Evolutionary conservation across 108 stramenopile genomes (phyloP).

Genomic region (Schizochytrium sp.): DNA sequence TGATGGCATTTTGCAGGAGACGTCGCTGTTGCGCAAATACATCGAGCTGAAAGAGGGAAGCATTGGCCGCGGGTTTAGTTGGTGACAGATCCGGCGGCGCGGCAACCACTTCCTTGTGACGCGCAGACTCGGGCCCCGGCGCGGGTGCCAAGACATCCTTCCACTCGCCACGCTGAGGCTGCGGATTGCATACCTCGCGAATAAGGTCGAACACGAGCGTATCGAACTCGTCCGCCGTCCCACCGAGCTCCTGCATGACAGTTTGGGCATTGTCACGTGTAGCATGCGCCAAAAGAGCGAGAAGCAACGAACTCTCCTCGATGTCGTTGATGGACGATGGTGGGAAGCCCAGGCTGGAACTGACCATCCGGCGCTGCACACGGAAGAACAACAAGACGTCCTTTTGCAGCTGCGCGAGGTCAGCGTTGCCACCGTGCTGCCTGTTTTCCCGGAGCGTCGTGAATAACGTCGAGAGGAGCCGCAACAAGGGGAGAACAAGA

Average conservation of each 20-base stretch:
- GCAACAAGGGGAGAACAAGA: neutral
- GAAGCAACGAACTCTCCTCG: neutral
- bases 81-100: neutral
- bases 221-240: neutral
- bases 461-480: neutral
- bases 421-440: neutral
- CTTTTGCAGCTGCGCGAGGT: neutral
- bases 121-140: neutral
- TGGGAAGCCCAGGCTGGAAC: neutral
- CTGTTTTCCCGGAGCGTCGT: neutral
- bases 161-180: slow-evolving; percentile 2
- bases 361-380: neutral
- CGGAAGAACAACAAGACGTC: neutral
- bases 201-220: neutral
- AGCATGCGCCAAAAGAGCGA: neutral
- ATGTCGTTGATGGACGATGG: neutral
- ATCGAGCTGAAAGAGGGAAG: neutral
- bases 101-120: neutral
- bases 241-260: neutral
- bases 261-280: neutral
- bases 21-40: neutral
- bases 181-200: neutral
- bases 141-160: neutral
- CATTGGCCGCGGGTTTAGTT: neutral
- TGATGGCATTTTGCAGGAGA: neutral